These are phyloP conservation scores for Penicillium nucicola DNA, from an alignment of 495 filamentous ascomycete species.

Conservation along the genomic window DNA sequence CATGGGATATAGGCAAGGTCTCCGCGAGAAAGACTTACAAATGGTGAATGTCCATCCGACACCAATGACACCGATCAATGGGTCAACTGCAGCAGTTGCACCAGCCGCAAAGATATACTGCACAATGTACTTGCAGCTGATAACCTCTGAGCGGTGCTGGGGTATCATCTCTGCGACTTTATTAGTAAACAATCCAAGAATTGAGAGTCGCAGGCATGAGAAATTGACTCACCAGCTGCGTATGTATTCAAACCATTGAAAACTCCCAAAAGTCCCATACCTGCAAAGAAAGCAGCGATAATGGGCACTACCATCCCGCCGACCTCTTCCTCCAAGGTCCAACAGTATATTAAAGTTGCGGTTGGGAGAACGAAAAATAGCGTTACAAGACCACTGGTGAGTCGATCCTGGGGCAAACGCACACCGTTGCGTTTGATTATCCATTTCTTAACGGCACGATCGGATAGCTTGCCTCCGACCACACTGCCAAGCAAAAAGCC, in stretches of 20 bases:
- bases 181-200: neutral
- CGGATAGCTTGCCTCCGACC: slow-evolving; percentile 66
- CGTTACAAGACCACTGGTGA: slow-evolving; percentile 61
- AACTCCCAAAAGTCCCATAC: slow-evolving; percentile 64
- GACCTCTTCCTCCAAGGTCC: slow-evolving; percentile 59
- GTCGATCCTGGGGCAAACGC: slow-evolving; percentile 68
- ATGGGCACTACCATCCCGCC: slow-evolving; percentile 68
- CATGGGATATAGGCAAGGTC: neutral
- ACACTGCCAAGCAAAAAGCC: slow-evolving; percentile 70
- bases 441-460: slow-evolving; percentile 61
- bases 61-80: slow-evolving; percentile 61
- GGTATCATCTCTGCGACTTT: slow-evolving; percentile 34
- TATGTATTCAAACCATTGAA: slow-evolving; percentile 76
- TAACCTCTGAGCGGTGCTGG: slow-evolving; percentile 58
- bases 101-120: slow-evolving; percentile 67
- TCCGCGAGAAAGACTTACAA: slow-evolving; percentile 25
- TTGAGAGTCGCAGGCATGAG: neutral
- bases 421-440: slow-evolving; percentile 54
- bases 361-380: slow-evolving; percentile 60
- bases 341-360: slow-evolving; percentile 66
- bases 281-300: slow-evolving; percentile 65
- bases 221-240: slow-evolving; percentile 61
- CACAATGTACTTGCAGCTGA: slow-evolving; percentile 70
- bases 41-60: slow-evolving; percentile 59
- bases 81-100: slow-evolving; percentile 61